Conservation (phyloP, 2,329 filamentous ascomycete species). For the Thielaviopsis cerberus region DNA sequence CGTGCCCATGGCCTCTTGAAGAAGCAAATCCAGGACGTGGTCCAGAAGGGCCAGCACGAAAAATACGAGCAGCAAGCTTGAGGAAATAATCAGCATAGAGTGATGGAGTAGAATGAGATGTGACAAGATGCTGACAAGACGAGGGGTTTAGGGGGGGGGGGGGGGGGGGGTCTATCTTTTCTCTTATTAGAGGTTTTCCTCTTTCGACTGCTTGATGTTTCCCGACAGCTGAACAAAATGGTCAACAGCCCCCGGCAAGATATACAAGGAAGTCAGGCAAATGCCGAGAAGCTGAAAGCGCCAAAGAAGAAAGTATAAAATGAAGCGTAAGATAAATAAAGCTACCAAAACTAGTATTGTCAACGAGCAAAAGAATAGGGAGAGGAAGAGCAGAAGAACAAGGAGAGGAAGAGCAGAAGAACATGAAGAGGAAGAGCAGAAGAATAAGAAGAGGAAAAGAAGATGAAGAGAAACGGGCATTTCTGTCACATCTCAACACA, state of each 20-base stretch:
- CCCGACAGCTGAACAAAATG: neutral
- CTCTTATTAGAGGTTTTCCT: neutral
- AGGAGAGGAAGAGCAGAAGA: no score
- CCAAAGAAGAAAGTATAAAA: neutral
- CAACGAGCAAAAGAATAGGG: no score
- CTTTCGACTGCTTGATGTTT: neutral
- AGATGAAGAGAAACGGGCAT: no score
- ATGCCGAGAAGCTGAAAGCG: neutral
- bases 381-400: no score
- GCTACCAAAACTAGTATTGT: no score
- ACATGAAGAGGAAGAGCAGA: no score
- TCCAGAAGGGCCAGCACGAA: neutral
- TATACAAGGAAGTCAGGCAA: neutral
- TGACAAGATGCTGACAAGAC: no score
- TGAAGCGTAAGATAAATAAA: neutral
- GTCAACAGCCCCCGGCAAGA: no score
- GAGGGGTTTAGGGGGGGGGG: no score
- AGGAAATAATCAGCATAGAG: neutral
- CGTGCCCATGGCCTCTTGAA: neutral
- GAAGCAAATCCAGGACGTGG: neutral
- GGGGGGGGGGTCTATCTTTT: neutral
- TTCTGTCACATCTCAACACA: no score
- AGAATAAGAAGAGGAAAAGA: no score
- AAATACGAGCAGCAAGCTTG: neutral
- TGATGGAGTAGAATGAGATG: neutral